Conservation (phyloP, 805 yeast species). For the Ogataea corticis region DNA sequence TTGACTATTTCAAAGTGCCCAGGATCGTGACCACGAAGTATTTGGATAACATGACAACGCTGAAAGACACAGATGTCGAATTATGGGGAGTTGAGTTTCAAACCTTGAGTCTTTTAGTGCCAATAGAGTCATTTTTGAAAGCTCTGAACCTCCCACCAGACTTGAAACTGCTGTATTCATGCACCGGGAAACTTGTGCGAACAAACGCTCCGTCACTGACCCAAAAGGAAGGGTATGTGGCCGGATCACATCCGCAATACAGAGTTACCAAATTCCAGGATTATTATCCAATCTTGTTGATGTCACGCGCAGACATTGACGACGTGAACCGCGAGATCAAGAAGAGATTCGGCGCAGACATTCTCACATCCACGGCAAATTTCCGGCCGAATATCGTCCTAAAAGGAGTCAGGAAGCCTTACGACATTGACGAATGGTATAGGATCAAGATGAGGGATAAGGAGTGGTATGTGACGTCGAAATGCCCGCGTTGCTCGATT, state of each 20-base stretch:
- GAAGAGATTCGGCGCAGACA: slow-evolving; percentile 1
- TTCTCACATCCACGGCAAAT: slow-evolving; percentile 7
- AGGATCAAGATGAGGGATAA: slow-evolving; percentile 15
- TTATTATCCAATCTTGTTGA: slow-evolving; percentile 27
- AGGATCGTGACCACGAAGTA: slow-evolving; percentile 10
- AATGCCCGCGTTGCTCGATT: slow-evolving; percentile 30
- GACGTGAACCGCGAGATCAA: slow-evolving; percentile 16
- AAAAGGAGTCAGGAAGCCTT: slow-evolving; percentile 15
- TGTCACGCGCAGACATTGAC: slow-evolving; percentile 22
- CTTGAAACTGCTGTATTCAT: slow-evolving; percentile 22
- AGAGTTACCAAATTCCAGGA: slow-evolving; percentile 30
- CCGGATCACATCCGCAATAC: slow-evolving; percentile 13
- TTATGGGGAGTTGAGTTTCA: slow-evolving; percentile 28
- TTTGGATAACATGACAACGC: slow-evolving; percentile 7
- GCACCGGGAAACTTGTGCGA: slow-evolving; percentile 25
- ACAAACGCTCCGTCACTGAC: slow-evolving; percentile 24
- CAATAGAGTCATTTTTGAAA: slow-evolving; percentile 15
- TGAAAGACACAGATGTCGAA: slow-evolving; percentile 14
- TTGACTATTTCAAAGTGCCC: slow-evolving; percentile 19
- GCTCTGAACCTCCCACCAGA: slow-evolving; percentile 15
- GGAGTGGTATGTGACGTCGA: slow-evolving; percentile 28
- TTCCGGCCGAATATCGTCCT: slow-evolving; percentile 29
- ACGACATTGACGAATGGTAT: slow-evolving; percentile 29
- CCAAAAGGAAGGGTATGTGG: slow-evolving; percentile 2
- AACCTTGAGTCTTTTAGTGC: slow-evolving; percentile 17